Percentiles rank a stretch among this genome's conserved stretches.
phyloP scores from a whole-genome alignment of 352 stramenopile species.

The Phytophthora constricta region DNA sequence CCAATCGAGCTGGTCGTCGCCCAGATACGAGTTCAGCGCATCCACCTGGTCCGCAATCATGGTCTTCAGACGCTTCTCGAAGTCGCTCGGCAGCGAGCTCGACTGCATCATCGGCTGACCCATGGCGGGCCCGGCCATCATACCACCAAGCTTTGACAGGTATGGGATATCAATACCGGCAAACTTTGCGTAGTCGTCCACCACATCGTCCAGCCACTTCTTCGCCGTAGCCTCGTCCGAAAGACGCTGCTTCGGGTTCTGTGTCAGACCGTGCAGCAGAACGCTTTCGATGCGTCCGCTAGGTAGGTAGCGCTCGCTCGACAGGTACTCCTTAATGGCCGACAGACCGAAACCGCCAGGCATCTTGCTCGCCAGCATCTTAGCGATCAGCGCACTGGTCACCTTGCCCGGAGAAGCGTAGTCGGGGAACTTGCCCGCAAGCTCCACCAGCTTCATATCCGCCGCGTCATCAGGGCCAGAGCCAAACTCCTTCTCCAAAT shows the following conservation, averaged over 20 bases:
- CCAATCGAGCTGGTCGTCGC: conserved; percentile 59
- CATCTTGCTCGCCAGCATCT: conserved; percentile 83
- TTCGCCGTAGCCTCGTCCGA: conserved; percentile 69
- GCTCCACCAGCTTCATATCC: conserved; percentile 76
- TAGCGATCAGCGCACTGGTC: conserved; percentile 74
- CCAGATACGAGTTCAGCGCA: conserved; percentile 55
- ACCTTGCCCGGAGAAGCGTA: conserved; percentile 83
- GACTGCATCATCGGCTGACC: conserved; percentile 37
- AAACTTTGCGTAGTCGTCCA: conserved; percentile 81
- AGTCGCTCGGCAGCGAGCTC: conserved; percentile 45
- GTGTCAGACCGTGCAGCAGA: conserved; percentile 72
- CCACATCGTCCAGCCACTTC: conserved; percentile 80
- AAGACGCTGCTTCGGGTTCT: conserved; percentile 78
- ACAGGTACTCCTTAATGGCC: conserved; percentile 77
- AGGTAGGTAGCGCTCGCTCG: conserved; percentile 72
- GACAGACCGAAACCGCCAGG: conserved; percentile 83
- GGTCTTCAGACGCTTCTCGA: conserved; percentile 63
- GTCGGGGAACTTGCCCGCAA: conserved; percentile 69
- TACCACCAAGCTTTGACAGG: conserved; percentile 45
- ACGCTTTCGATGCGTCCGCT: conserved; percentile 79
- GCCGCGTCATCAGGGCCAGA: conserved; percentile 72
- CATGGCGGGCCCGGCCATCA: conserved; percentile 38
- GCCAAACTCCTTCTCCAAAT: conserved; percentile 90
- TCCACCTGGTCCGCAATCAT: conserved; percentile 68
- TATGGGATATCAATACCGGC: conserved; percentile 67